phyloP scores from a whole-genome alignment of 2,329 filamentous ascomycete genomes.

The Trichoderma lentiforme region DNA sequence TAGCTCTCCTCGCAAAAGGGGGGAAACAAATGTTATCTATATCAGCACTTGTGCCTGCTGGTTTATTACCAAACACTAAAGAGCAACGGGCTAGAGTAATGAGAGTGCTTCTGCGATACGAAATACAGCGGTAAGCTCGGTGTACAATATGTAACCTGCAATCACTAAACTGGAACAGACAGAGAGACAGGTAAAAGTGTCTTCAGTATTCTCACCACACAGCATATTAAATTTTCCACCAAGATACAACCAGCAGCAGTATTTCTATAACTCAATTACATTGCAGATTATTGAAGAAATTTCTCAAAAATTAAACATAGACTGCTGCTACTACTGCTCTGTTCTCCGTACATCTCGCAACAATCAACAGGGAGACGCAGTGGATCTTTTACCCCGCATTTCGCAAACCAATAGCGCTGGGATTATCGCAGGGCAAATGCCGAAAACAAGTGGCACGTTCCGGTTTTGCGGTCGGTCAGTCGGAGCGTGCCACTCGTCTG shows the following conservation, averaged over 20 bases:
- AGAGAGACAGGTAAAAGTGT: background rate
- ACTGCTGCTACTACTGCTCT: background rate
- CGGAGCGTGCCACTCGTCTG: background rate
- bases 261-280: background rate
- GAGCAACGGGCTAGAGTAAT: background rate
- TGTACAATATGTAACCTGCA: background rate
- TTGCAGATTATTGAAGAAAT: background rate
- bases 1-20: background rate
- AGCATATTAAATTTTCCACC: background rate
- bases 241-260: no score
- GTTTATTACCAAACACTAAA: background rate
- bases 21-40: background rate
- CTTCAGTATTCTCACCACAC: background rate
- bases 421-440: background rate
- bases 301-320: background rate
- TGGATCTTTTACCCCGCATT: background rate
- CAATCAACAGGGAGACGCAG: background rate
- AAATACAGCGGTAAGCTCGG: background rate
- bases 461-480: background rate
- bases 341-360: background rate
- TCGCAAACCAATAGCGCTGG: background rate
- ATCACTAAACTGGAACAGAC: background rate
- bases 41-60: background rate
- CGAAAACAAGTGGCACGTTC: background rate
- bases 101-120: background rate